Base-by-base conservation (phyloP, 2,329 filamentous ascomycete genomes). In the Ciborinia camelliae region DNA sequence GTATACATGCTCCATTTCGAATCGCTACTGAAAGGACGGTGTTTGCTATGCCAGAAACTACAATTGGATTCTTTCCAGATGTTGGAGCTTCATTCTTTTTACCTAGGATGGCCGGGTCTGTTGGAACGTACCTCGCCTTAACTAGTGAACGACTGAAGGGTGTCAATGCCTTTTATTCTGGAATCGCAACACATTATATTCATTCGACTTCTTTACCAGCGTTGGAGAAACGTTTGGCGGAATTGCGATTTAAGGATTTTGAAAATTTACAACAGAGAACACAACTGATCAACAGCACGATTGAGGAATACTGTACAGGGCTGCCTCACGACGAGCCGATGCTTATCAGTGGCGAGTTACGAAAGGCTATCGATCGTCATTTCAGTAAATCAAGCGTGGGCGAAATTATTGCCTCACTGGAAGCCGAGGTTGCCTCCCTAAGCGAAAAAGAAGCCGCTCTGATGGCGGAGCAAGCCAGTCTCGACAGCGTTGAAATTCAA, bases 1-100 rank as follows among this genome's bases (percentile, higher is more conserved):
- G 91, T 77, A 86, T 97, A 61, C 96, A 99, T 78, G 94, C 95
- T 2, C 96, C 95, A 3, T 94, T 99, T 83, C 85, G 95, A 67
- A 96, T 99, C 75, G 95, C 95, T 45, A 99, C 95, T 3, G 95
- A 99, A 79, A 90, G 89, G 75, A 99, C 95, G 7, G 80, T 96
- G 55, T 98, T 99, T 74, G 93, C 96, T 71, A 99, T 99, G 95
- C 95, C 95, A 37, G 95, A 99, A 80, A 99, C 95, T 4, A 96
- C 87, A 10, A 99, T 99, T 74, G 95, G 95, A 47, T 97, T 98
- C 82, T 99, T 99, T 83, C 95, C 96, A 8, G 96, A 99, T 74
- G 95, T 99, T 57, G 95, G 95, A 67, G 96, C 90, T 39, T 96
- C 91, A 14, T 99, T 98, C 81, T 98, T 98, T 82, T 82, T 99